These are phyloP conservation scores for Zymoseptoria ardabiliae DNA, from an alignment of 2,329 filamentous ascomycete species.

Conservation along the genomic window DNA sequence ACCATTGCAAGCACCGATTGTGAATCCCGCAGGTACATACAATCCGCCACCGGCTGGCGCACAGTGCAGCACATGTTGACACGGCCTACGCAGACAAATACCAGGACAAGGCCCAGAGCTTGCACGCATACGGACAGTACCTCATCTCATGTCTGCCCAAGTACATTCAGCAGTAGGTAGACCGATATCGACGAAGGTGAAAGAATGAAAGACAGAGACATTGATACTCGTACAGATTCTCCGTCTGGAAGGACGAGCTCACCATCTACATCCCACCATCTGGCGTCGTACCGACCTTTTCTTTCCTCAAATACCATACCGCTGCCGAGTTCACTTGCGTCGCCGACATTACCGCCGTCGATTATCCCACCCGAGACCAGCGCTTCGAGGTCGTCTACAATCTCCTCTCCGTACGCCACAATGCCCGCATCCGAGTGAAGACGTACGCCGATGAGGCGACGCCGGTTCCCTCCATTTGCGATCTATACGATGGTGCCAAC, in stretches of 20 bases:
- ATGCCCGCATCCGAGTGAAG: constrained; percentile 94
- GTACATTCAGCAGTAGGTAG: constrained; percentile 78
- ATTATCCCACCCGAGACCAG: constrained; percentile 91
- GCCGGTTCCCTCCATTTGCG: constrained; percentile 80
- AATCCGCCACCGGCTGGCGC: neutral
- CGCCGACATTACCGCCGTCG: constrained; percentile 85
- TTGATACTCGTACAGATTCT: constrained; percentile 53
- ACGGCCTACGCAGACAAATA: constrained; percentile 62
- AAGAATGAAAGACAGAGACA: neutral
- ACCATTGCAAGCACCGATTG: constrained; percentile 66
- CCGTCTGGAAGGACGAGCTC: constrained; percentile 98
- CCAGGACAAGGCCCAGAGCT: constrained; percentile 72
- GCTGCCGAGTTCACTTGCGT: constrained; percentile 94
- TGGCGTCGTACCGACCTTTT: constrained; percentile 84
- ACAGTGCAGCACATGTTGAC: neutral
- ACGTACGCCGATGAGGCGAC: constrained; percentile 96
- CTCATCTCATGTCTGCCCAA: constrained; percentile 94
- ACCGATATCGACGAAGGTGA: neutral
- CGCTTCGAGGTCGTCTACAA: constrained; percentile 99
- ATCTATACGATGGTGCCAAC: constrained; percentile 88
- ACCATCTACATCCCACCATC: constrained; percentile 67
- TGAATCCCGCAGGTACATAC: constrained; percentile 62
- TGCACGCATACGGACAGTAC: constrained; percentile 95
- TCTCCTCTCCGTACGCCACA: constrained; percentile 88
- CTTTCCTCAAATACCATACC: constrained; percentile 95